Percentiles rank a stretch among this genome's conserved stretches.
Evolutionary conservation across 306 rosid genomes (phyloP).

Genomic region (Acacia crassicarpa): DNA sequence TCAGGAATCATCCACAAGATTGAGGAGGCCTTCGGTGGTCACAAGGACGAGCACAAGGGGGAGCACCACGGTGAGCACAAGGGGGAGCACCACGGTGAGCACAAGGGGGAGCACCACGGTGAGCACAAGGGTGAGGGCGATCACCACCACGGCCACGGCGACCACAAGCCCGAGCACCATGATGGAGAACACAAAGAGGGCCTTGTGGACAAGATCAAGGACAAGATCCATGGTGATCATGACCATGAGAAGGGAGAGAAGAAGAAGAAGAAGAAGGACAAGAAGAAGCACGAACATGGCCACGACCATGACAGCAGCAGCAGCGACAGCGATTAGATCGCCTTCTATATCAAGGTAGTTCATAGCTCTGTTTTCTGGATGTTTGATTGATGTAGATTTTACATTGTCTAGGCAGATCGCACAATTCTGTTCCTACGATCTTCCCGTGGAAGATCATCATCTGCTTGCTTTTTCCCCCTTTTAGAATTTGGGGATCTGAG

Average conservation of each 20-base stretch:
- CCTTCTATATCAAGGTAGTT: slow-evolving; percentile 11
- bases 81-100: slow-evolving; percentile 31
- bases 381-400: not conserved
- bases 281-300: slow-evolving; percentile 34
- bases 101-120: slow-evolving; percentile 33
- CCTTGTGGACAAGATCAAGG: slow-evolving; percentile 52
- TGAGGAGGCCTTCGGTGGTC: slow-evolving; percentile 55
- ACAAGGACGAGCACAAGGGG: slow-evolving; percentile 35
- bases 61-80: slow-evolving; percentile 31
- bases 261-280: slow-evolving; percentile 40
- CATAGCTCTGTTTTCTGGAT: not conserved
- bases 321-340: slow-evolving; percentile 63
- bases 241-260: slow-evolving; percentile 15
- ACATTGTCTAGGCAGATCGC: not conserved
- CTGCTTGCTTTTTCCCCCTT: not conserved
- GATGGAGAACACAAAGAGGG: slow-evolving; percentile 46
- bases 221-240: slow-evolving; percentile 50
- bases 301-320: slow-evolving; percentile 52
- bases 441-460: not conserved
- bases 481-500: not conserved
- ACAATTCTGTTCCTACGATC: not conserved
- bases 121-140: not conserved
- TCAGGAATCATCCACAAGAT: slow-evolving; percentile 60
- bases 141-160: not conserved
- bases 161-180: slow-evolving; percentile 18